Percentiles rank a stretch among this genome's conserved stretches.
phyloP scores from a whole-genome alignment of 2,329 filamentous ascomycete species.

The Penicillium sp. region DNA sequence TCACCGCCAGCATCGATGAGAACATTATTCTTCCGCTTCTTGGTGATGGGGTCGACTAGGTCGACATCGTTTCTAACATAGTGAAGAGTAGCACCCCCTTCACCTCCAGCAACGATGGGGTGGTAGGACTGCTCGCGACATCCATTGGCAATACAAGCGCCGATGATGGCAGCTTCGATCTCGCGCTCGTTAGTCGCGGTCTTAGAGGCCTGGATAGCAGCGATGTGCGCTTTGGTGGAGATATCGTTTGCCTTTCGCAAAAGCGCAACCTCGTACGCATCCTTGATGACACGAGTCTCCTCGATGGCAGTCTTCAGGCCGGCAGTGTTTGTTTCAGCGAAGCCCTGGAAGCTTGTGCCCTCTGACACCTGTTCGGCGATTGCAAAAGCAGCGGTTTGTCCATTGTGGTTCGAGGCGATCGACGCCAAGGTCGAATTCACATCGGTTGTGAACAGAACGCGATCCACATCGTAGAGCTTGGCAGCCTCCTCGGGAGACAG shows the following conservation, averaged over 20 bases:
- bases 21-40: constrained; percentile 61
- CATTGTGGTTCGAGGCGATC: constrained; percentile 37
- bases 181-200: constrained; percentile 73
- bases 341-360: constrained; percentile 67
- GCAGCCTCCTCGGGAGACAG: constrained; percentile 72
- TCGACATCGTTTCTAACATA: constrained; percentile 77
- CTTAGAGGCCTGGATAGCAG: constrained; percentile 64
- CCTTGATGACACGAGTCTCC: constrained; percentile 75
- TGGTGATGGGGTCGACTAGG: constrained; percentile 52
- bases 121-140: constrained; percentile 80
- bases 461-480: constrained; percentile 75
- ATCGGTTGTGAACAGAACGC: constrained; percentile 68
- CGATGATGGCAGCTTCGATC: constrained; percentile 74
- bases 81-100: constrained; percentile 82
- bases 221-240: constrained; percentile 72
- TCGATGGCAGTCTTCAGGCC: constrained; percentile 71
- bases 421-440: constrained; percentile 69
- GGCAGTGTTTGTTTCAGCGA: constrained; percentile 61
- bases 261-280: constrained; percentile 77
- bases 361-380: constrained; percentile 76
- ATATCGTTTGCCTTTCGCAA: constrained; percentile 79
- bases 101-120: constrained; percentile 80
- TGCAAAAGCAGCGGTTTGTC: constrained; percentile 63
- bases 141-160: constrained; percentile 68
- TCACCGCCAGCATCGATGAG: constrained; percentile 87